Percentiles rank a stretch among this genome's conserved stretches.
Evolutionary conservation across 768 basidiomycete species (phyloP).

Genomic region (Tricholoma matsutake): DNA sequence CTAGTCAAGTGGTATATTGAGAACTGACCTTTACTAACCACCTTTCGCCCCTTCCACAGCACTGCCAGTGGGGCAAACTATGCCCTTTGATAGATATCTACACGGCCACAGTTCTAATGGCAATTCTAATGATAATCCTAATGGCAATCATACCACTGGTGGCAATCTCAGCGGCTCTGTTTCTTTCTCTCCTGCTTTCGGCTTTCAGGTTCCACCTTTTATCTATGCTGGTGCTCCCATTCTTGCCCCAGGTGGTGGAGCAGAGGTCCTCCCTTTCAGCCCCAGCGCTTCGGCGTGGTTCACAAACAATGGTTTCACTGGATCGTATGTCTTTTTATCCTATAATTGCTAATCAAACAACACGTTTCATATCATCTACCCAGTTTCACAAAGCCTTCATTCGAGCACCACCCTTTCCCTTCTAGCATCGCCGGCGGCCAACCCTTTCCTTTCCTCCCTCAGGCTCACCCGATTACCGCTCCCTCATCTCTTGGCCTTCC

Average conservation of each 20-base stretch:
- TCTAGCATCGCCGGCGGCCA: not conserved
- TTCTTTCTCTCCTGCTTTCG: slow-evolving; percentile 16
- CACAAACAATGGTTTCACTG: slow-evolving; percentile 40
- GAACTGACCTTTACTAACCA: not conserved
- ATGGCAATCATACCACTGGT: not conserved
- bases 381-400: not conserved
- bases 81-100: slow-evolving; percentile 44
- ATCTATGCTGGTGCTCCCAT: slow-evolving; percentile 55
- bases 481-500: slow-evolving; percentile 42
- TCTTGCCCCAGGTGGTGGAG: slow-evolving; percentile 70
- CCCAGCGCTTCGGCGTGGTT: slow-evolving; percentile 42
- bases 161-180: not conserved
- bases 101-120: not conserved
- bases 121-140: not conserved
- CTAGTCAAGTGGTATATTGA: not conserved
- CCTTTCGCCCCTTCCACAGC: not conserved
- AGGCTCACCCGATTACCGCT: slow-evolving; percentile 11
- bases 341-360: not conserved
- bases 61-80: too few species aligned
- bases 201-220: slow-evolving; percentile 65
- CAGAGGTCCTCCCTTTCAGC: slow-evolving; percentile 60
- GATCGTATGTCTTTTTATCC: not conserved
- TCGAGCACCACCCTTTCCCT: not conserved
- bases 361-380: not conserved
- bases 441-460: not conserved